Percentiles rank a stretch among this genome's conserved stretches.
phyloP scores from a whole-genome alignment of 179 eudicot species.

The Camellia oleifera region DNA sequence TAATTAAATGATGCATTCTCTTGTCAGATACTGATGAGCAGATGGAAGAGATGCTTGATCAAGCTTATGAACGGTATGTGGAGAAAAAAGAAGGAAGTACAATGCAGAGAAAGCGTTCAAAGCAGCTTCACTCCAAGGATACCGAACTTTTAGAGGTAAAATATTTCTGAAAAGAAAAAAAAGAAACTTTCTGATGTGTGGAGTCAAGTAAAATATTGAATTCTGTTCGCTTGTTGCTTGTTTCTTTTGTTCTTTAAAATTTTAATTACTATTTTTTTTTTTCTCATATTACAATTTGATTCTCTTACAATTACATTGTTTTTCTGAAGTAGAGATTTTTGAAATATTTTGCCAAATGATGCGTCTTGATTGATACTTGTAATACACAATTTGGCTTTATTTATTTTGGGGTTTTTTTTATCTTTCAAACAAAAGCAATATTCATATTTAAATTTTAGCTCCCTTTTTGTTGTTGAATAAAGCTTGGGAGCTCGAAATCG shows the following conservation, averaged over 20 bases:
- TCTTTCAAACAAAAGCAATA: not conserved
- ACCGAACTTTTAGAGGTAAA: slow-evolving; percentile 50
- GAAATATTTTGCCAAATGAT: no score
- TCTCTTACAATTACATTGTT: no score
- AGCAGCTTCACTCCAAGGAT: slow-evolving; percentile 43
- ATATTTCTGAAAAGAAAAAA: not conserved
- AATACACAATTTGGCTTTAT: not conserved
- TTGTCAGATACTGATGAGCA: slow-evolving; percentile 64
- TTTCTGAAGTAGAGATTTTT: no score
- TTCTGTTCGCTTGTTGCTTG: not conserved
- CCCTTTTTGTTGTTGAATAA: not conserved
- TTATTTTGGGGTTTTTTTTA: not conserved
- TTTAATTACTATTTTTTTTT: not conserved
- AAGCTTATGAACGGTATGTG: slow-evolving; percentile 69
- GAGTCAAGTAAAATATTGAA: not conserved
- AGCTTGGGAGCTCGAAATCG: no score
- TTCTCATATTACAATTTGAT: not conserved
- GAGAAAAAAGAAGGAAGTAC: slow-evolving; percentile 69
- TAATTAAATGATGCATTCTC: slow-evolving; percentile 14
- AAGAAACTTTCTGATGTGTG: not conserved
- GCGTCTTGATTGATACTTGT: no score
- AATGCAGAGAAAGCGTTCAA: slow-evolving; percentile 76
- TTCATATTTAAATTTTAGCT: not conserved
- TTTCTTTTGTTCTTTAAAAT: not conserved
- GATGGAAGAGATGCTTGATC: slow-evolving; percentile 65